A percentile compares a stretch with the other conserved stretches of the same genome.
phyloP scores from a whole-genome alignment of 371 early-diverging fungal species.

The Mucor ambiguus region DNA sequence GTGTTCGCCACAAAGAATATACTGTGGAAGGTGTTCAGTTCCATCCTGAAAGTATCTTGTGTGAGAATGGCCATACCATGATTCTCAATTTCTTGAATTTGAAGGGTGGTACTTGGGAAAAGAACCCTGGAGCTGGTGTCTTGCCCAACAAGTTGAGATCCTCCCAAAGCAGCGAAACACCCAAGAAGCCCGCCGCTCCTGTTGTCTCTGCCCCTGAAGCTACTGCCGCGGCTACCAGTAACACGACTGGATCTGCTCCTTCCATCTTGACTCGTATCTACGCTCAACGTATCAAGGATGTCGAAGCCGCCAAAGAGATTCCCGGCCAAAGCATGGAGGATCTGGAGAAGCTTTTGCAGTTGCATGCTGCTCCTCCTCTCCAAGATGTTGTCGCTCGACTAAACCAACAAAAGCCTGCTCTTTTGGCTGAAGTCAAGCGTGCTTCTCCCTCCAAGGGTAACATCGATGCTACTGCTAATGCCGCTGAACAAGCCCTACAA shows the following conservation, averaged over 20 bases:
- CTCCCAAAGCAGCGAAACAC: conserved; percentile 39
- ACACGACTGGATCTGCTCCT: conserved; percentile 27
- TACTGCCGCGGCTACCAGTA: neutral
- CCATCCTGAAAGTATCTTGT: conserved; percentile 96
- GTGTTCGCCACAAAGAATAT: conserved; percentile 85
- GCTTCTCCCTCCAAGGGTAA: conserved; percentile 96
- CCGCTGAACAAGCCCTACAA: conserved; percentile 80
- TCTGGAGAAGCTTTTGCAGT: conserved; percentile 67
- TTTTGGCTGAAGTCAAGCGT: conserved; percentile 96
- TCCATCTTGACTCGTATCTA: conserved; percentile 74
- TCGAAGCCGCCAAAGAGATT: conserved; percentile 63
- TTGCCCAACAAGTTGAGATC: conserved; percentile 30
- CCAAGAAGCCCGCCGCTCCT: conserved; percentile 24
- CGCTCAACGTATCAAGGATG: conserved; percentile 80
- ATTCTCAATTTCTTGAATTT: conserved; percentile 87
- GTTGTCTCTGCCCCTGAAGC: conserved; percentile 11
- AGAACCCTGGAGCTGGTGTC: conserved; percentile 60
- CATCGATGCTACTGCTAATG: conserved; percentile 81
- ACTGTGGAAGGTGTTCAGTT: conserved; percentile 96
- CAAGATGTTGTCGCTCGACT: conserved; percentile 81
- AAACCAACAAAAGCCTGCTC: conserved; percentile 59
- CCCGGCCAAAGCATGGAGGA: conserved; percentile 79
- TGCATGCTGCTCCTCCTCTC: conserved; percentile 76
- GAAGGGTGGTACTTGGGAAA: conserved; percentile 87
- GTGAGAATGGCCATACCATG: conserved; percentile 86